Evolutionary conservation across 176 grass and related monocot species (phyloP).

Genomic region (Dendrocalamus sinicus): DNA sequence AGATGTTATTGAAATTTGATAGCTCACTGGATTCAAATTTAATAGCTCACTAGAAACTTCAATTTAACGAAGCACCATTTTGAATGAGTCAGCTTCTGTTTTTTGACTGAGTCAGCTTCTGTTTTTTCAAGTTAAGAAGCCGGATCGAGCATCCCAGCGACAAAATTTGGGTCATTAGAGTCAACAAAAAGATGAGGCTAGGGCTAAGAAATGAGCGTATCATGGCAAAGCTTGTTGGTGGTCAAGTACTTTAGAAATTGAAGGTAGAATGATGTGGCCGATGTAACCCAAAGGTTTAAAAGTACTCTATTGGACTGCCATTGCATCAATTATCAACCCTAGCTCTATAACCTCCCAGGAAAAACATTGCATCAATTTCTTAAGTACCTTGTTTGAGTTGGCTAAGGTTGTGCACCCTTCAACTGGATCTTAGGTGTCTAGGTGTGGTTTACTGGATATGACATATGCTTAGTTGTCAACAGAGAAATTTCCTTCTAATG

Average conservation of each 20-base stretch:
- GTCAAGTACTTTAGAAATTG: neutral
- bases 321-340: neutral
- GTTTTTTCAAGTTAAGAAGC: neutral
- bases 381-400: no score
- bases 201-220: neutral
- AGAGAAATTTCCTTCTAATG: no score
- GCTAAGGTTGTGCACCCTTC: no score
- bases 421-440: no score
- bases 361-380: neutral
- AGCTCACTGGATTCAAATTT: neutral
- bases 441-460: no score
- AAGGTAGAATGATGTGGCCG: neutral
- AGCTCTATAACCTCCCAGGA: neutral
- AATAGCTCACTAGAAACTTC: neutral
- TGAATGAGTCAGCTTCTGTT: neutral
- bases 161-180: neutral
- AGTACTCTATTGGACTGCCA: neutral
- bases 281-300: neutral
- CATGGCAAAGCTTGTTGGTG: neutral
- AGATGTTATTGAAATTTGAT: no score
- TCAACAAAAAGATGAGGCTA: neutral
- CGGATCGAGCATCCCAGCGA: neutral
- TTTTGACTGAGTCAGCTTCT: neutral
- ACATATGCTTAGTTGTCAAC: no score
- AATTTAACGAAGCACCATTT: neutral